phyloP scores from a whole-genome alignment of 129 eudicot genomes.

The Arctium minus region DNA sequence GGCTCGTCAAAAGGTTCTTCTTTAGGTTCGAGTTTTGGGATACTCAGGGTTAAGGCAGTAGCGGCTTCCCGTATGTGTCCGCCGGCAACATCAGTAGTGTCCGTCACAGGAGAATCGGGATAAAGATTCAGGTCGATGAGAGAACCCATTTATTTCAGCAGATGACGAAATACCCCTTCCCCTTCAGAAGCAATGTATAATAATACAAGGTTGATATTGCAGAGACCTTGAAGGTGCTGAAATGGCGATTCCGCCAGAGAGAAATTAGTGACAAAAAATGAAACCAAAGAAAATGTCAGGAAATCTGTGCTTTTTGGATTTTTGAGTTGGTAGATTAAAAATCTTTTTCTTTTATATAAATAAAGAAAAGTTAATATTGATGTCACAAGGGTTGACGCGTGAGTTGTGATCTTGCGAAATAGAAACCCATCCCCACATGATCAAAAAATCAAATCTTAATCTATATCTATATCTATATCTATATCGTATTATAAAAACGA shows the following conservation, averaged over 20 bases:
- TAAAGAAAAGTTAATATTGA: not conserved
- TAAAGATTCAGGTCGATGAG: constrained; percentile 41
- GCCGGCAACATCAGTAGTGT: constrained; percentile 7
- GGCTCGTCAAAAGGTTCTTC: constrained; percentile 51
- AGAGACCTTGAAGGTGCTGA: constrained; percentile 11
- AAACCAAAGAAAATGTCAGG: not conserved
- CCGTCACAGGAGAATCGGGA: constrained; percentile 28
- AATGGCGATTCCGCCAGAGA: constrained; percentile 11
- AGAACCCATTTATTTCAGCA: constrained; percentile 48
- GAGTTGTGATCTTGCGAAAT: too few relatives aligned
- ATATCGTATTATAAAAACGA: too few relatives aligned
- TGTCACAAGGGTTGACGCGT: not conserved
- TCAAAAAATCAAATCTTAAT: too few relatives aligned
- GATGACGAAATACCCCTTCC: not conserved
- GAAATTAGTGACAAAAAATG: not conserved
- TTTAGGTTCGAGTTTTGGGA: constrained; percentile 64
- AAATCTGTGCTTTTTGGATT: not conserved
- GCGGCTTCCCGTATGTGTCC: not conserved
- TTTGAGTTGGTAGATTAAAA: not conserved
- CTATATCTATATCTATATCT: too few relatives aligned
- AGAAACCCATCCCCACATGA: too few relatives aligned
- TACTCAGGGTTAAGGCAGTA: constrained; percentile 8
- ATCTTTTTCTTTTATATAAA: not conserved
- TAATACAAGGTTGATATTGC: not conserved
- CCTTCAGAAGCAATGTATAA: too few relatives aligned